Evolutionary conservation across 2,329 filamentous ascomycete genomes (phyloP), one percentile per base, ranked within the genome.

Genomic region (Nigrospora osmanthi): DNA sequence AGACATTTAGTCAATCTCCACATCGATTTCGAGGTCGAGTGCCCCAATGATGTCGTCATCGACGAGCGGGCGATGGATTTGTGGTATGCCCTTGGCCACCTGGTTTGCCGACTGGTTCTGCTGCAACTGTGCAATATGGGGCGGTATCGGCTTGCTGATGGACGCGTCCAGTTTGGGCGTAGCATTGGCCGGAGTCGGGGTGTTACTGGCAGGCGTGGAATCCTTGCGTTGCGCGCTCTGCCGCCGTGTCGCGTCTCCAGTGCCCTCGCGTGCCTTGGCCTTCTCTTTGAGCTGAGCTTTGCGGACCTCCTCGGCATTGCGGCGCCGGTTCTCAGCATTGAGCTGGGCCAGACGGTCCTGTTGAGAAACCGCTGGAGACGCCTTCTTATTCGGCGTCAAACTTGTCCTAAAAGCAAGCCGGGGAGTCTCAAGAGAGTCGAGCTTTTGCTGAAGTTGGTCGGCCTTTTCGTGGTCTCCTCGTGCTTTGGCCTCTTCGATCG

Each of bases 21-120:
- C 83, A 55, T 97, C 91, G 61, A 97, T 89, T 28, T 89, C 91
- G 55, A 97, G 69, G 62, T 97, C 93, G 70, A 97, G 71, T 23
- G 82, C 78, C 1, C 85, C 89, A 63, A 97, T 91, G 45, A 96
- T 85, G 59, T 97, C 93, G 59, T 97, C 93, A 50, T 95, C 90
- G 72, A 86, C 85, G 46, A 89, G 78, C 30, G 85, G 83, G 66
- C 87, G 83, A 58, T 91, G 87, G 40, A 89, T 85, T 12, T 81
- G 81, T 3, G 80, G 75, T 48, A 83, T 65, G 12, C 76, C 76
- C 56, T 77, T 80, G 65, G 77, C 80, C 64, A 75, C 80, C 51
- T 78, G 74, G 49, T 58, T 58, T 47, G 65, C 65, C 49, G 70
- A 69, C 55, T 71, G 71, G 64, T 73, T 72, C 51, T 71, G 66